A percentile compares a stretch with the other conserved stretches of the same genome.
These are phyloP conservation scores for Aspergillus versicolor DNA, from an alignment of 2,329 filamentous ascomycete species.

Conservation along the genomic window DNA sequence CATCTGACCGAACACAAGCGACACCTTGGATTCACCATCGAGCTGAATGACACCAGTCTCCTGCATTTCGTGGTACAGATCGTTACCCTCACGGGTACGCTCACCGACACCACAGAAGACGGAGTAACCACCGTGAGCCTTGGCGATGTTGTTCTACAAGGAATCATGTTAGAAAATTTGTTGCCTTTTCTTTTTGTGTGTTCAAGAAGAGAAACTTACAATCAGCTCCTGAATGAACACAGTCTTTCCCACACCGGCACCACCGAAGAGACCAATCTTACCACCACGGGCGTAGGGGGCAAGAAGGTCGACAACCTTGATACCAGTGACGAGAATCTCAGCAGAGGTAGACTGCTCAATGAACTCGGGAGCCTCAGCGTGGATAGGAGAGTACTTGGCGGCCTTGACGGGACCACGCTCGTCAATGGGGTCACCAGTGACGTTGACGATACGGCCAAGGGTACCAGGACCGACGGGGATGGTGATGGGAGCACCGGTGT, in stretches of 20 bases:
- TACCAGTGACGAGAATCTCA: conserved; percentile 97
- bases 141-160: conserved; percentile 94
- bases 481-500: conserved; percentile 93
- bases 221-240: conserved; percentile 99
- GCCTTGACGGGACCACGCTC: conserved; percentile 98
- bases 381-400: conserved; percentile 83
- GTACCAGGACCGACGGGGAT: conserved; percentile 92
- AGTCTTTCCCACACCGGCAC: conserved; percentile 99
- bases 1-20: conserved; percentile 99
- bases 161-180: not conserved
- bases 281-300: conserved; percentile 99
- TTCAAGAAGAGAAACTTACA: conserved; percentile 48
- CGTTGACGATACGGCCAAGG: conserved; percentile 99
- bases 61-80: conserved; percentile 99
- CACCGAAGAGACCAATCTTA: conserved; percentile 99
- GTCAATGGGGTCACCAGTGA: conserved; percentile 99
- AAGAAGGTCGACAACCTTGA: conserved; percentile 99
- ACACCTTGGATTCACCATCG: conserved; percentile 99
- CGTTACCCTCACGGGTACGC: conserved; percentile 99
- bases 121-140: conserved; percentile 99
- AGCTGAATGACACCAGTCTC: conserved; percentile 99
- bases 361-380: conserved; percentile 91
- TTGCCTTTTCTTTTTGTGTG: not conserved
- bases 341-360: conserved; percentile 93
- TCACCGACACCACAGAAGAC: conserved; percentile 99